phyloP scores from a whole-genome alignment of 805 yeast genomes.

The Suhomyces kilbournensis region DNA sequence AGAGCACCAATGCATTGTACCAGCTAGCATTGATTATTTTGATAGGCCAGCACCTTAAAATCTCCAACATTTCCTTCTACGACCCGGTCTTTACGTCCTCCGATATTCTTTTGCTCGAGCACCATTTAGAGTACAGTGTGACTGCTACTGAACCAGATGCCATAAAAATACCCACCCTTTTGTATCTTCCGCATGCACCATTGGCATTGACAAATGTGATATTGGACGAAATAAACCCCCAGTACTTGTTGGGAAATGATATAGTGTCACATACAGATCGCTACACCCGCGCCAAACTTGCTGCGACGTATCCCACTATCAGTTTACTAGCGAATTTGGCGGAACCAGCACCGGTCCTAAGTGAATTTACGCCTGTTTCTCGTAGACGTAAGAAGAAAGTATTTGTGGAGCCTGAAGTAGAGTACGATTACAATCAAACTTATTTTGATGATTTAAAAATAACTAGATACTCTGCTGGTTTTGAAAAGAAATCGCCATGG shows the following conservation, averaged over 20 bases:
- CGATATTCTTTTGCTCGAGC: slow-evolving; percentile 38
- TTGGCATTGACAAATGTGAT: slow-evolving; percentile 47
- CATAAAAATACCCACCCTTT: slow-evolving; percentile 27
- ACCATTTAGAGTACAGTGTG: slow-evolving; percentile 11
- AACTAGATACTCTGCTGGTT: slow-evolving; percentile 13
- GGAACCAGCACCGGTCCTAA: slow-evolving; percentile 5
- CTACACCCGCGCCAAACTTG: slow-evolving; percentile 40
- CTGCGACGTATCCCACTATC: slow-evolving; percentile 42
- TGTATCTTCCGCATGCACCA: slow-evolving; percentile 77
- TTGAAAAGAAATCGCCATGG: slow-evolving; percentile 39
- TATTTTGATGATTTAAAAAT: slow-evolving; percentile 30
- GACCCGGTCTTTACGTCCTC: slow-evolving; percentile 60
- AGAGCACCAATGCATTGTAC: slow-evolving; percentile 56
- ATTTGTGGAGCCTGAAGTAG: slow-evolving; percentile 29
- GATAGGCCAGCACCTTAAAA: slow-evolving; percentile 24
- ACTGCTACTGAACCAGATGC: neutral
- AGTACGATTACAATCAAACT: slow-evolving; percentile 24
- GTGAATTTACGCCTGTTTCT: slow-evolving; percentile 21
- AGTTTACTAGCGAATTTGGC: slow-evolving; percentile 32
- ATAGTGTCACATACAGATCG: slow-evolving; percentile 54
- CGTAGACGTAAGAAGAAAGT: slow-evolving; percentile 21
- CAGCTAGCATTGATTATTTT: slow-evolving; percentile 61
- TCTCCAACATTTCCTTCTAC: slow-evolving; percentile 43
- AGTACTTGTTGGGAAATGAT: slow-evolving; percentile 50
- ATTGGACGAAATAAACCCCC: slow-evolving; percentile 31